These are phyloP conservation scores for Porphyra umbilicalis DNA, from an alignment of 31 red algal genomes.

Conservation along the genomic window DNA sequence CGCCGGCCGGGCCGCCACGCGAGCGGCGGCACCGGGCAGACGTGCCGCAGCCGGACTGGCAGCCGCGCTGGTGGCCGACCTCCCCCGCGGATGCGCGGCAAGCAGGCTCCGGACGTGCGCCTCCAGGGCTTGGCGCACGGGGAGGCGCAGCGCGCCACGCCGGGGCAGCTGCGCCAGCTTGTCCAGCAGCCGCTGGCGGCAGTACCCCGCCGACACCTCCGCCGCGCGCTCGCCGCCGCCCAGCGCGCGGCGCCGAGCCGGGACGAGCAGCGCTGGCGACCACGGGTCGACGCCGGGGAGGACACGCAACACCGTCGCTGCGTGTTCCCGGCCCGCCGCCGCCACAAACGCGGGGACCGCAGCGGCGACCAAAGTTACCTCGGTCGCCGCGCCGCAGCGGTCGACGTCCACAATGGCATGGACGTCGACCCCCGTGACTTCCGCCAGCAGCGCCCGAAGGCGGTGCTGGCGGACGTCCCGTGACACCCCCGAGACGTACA, in stretches of 20 bases:
- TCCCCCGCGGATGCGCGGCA: not conserved
- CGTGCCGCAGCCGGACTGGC: too few species aligned
- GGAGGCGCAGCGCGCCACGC: not conserved
- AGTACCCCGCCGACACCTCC: not conserved
- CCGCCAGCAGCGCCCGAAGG: not conserved
- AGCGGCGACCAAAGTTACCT: not conserved
- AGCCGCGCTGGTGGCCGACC: too few species aligned
- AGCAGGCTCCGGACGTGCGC: not conserved
- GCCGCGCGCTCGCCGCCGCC: not conserved
- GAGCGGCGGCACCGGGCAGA: too few species aligned
- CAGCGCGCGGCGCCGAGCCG: not conserved
- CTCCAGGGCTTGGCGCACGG: not conserved
- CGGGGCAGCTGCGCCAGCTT: not conserved
- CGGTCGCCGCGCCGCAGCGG: not conserved
- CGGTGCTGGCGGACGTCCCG: not conserved
- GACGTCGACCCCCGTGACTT: not conserved
- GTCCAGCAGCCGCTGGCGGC: not conserved
- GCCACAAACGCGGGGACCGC: not conserved
- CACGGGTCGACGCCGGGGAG: not conserved
- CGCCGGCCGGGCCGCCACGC: too few species aligned
- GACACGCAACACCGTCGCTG: not conserved
- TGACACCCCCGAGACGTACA: not conserved
- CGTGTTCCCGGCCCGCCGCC: not conserved
- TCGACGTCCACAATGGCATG: not conserved
- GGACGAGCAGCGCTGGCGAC: not conserved